These are phyloP conservation scores for Persicaria tinctoria DNA, from an alignment of 148 eudicot species.

Conservation along the genomic window DNA sequence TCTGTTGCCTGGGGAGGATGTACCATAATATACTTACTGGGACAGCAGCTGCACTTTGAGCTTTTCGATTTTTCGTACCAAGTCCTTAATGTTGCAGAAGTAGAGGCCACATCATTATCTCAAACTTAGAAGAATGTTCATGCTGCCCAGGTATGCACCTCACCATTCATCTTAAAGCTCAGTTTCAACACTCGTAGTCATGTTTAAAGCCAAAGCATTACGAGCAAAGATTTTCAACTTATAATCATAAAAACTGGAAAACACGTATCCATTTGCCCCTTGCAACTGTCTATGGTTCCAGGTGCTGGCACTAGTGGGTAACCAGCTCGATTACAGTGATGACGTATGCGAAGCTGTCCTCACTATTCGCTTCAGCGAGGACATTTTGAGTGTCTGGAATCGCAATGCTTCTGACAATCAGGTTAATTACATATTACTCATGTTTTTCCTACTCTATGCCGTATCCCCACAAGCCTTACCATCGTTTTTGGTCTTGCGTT, in stretches of 20 bases:
- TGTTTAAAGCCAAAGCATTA: neutral
- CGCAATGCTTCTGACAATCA: conserved; percentile 86
- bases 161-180: neutral
- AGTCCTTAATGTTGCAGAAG: conserved; percentile 90
- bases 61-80: conserved; percentile 92
- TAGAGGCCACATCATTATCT: conserved; percentile 53
- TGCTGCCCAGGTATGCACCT: conserved; percentile 41
- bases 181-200: neutral
- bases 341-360: conserved; percentile 87
- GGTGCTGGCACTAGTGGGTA: conserved; percentile 89
- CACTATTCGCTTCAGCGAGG: conserved; percentile 84
- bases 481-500: neutral
- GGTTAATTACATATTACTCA: conserved; percentile 30
- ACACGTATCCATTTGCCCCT: neutral
- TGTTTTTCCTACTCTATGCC: no score
- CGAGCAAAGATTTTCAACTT: neutral
- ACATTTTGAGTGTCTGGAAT: conserved; percentile 90
- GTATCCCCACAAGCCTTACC: neutral
- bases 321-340: conserved; percentile 85
- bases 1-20: conserved; percentile 99
- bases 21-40: conserved; percentile 84
- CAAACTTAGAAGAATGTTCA: conserved; percentile 47
- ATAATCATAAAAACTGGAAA: neutral
- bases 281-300: conserved; percentile 14
- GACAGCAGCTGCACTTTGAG: conserved; percentile 95